Conservation (phyloP, 495 filamentous ascomycete species). For the Podospora bellae-mahoneyi region DNA sequence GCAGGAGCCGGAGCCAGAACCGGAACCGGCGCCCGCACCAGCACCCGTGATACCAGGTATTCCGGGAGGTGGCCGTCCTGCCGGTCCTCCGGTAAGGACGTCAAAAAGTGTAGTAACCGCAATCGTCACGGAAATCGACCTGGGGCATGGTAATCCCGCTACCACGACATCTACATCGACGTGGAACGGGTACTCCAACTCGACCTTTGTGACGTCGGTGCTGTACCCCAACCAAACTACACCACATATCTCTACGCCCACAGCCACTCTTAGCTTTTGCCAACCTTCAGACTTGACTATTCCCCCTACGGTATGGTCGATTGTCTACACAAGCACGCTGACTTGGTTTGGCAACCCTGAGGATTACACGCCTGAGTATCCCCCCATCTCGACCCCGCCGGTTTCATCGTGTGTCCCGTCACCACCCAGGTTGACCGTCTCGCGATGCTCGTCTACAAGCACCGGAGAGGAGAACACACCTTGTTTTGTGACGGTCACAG, state of each 20-base stretch:
- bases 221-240: conserved; percentile 16
- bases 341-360: conserved; percentile 43
- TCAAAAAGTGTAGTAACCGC: background rate
- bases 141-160: conserved; percentile 5
- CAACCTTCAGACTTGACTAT: conserved; percentile 14
- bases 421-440: conserved; percentile 36
- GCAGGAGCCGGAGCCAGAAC: background rate
- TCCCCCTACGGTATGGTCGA: conserved; percentile 33
- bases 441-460: conserved; percentile 37
- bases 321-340: conserved; percentile 44
- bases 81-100: background rate
- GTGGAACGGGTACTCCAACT: background rate
- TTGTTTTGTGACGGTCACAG: conserved; percentile 24
- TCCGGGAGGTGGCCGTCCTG: conserved; percentile 8
- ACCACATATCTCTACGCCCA: conserved; percentile 2
- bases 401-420: conserved; percentile 31
- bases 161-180: background rate
- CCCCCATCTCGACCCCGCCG: conserved; percentile 35
- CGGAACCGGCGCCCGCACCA: background rate
- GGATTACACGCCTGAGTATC: conserved; percentile 44
- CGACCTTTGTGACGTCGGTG: conserved; percentile 3
- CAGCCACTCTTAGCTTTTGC: conserved; percentile 20
- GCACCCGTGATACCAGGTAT: background rate
- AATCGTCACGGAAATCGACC: conserved; percentile 5
- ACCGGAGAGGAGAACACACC: conserved; percentile 27